Evolutionary conservation across 1,284 basidiomycete genomes (phyloP), one percentile per base, ranked within the genome.

Genomic region (Rhodotorula sp.): DNA sequence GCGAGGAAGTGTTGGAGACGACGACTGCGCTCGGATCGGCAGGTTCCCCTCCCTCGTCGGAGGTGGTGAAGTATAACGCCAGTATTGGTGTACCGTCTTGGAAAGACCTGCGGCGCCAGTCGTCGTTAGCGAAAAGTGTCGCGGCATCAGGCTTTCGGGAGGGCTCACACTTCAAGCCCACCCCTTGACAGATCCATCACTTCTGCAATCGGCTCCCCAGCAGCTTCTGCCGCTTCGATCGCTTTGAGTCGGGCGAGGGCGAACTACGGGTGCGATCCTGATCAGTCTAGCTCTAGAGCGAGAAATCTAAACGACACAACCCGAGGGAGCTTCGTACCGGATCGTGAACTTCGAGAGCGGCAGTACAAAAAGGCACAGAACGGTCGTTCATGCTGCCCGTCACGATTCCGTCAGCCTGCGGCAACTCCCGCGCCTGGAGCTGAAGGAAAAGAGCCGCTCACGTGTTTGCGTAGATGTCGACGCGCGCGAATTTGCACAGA

Each of bases 401-500:
- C 15, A 30, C 18, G 22, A 20, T 4, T 29, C 7, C 17, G 12
- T 24, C 54, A 30, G 1, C 26, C 44, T 30, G 8, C 37, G 14
- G 37, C 10, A 42, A 15, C 7, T 17, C 8, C n/a, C n/a, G n/a
- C n/a, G n/a, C n/a, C 29, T 4, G 26, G 46, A 18, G 42, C 6
- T 20, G 22, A 44, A n/a, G 29, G 22, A n/a, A 46, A 60, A 7
- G 20, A 59, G n/a, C 26, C 5, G 29, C 68, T n/a, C 49, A 62
- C 57, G 88, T 86, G 81, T 94, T 95, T 17, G 91, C 93, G 76
- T 93, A 96, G 70, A 97, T 86, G 67, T 87, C 83, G 57, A 93
- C 83, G 51, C 87, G 83, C 42, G 85, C 80, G 80, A 97, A 97
- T 44, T 82, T 81, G 0, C 83, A 71, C 51, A 97, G 83, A 4